Evolutionary conservation across 768 basidiomycete genomes (phyloP).

Genomic region (Phylloporus scabripes): DNA sequence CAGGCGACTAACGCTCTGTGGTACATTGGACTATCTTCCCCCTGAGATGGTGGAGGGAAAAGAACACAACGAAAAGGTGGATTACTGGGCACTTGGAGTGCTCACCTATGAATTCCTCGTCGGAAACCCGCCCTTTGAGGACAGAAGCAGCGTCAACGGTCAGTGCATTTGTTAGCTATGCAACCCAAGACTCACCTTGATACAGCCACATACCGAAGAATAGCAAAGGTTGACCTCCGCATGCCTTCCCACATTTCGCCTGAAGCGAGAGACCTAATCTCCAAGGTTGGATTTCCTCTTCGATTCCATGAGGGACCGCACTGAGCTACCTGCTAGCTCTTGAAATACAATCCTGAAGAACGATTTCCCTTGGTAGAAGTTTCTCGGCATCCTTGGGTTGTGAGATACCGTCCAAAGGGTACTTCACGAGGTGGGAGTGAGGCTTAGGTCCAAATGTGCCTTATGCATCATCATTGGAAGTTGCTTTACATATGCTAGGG

Average conservation of each 20-base stretch:
- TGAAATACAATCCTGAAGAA: slow-evolving; percentile 74
- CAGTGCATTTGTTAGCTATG: slow-evolving; percentile 19
- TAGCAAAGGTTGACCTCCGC: slow-evolving; percentile 77
- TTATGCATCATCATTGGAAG: not conserved
- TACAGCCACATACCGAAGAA: slow-evolving; percentile 84
- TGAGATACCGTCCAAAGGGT: slow-evolving; percentile 56
- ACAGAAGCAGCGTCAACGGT: slow-evolving; percentile 73
- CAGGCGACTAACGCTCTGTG: slow-evolving; percentile 85
- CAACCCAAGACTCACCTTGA: slow-evolving; percentile 6
- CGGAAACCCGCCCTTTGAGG: slow-evolving; percentile 84
- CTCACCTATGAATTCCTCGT: slow-evolving; percentile 91
- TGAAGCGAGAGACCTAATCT: slow-evolving; percentile 44
- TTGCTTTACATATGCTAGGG: not conserved
- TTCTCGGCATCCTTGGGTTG: slow-evolving; percentile 81
- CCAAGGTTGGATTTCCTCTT: slow-evolving; percentile 28
- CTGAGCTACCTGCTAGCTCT: slow-evolving; percentile 47
- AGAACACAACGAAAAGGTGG: slow-evolving; percentile 86
- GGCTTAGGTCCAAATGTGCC: slow-evolving; percentile 5
- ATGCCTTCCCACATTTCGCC: slow-evolving; percentile 37
- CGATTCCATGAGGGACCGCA: slow-evolving; percentile 6
- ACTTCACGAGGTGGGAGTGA: slow-evolving; percentile 26
- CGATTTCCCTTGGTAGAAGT: slow-evolving; percentile 74
- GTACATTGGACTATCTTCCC: slow-evolving; percentile 93
- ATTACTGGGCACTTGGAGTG: slow-evolving; percentile 97
- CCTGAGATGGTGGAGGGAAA: slow-evolving; percentile 97